Base-by-base conservation (phyloP, 306 rosid genomes). In the Crotalaria pallida region DNA sequence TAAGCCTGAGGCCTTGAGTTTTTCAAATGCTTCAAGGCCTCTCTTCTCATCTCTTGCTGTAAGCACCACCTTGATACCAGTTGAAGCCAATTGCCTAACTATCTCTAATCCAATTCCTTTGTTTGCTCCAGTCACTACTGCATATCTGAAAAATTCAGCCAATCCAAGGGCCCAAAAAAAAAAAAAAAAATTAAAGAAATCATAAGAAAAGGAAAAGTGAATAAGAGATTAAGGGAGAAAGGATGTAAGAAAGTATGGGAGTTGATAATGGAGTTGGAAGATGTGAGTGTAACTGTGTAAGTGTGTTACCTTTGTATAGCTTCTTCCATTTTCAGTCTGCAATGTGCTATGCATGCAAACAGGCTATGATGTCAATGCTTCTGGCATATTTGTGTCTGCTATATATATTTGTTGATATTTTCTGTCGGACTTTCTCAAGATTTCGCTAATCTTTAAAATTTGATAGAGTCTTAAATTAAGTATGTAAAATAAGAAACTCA, bases 71-170 rank as follows among this genome's bases (percentile, higher is more conserved):
- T 77, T 77, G 10, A 81, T 62, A 1, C 85, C 85, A 33, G 21
- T 15, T 55, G 66, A 67, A 67, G 82, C 82, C 23, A 81, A 68
- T 13, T 77, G 79, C 26, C 5, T 77, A 0, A 73, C 82, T n/a
- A 59, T 56, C 73, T 67, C 78, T 0, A 80, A 71, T 5, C 84
- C 84, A 57, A 80, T 80, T 7, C 84, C 84, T 67, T 76, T 76
- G 3, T 80, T 80, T 29, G 78, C 33, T 0, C 84, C 81, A 0
- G 77, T 80, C 70, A 80, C 84, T 0, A 75, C 77, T 58, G 84
- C 84, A 65, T 69, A 70, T 53, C 84, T 75, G 60, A 29, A 2
- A 47, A 33, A 9, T 27, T 13, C 58, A 52, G 2, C 7, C 21
- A 13, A 1, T 4, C 0, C 1, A 27, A 16, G 10, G 44, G 8